Evolutionary conservation across 331 rosid genomes (phyloP), one percentile per base, ranked within the genome.

Genomic region (Prunus yedoensis): DNA sequence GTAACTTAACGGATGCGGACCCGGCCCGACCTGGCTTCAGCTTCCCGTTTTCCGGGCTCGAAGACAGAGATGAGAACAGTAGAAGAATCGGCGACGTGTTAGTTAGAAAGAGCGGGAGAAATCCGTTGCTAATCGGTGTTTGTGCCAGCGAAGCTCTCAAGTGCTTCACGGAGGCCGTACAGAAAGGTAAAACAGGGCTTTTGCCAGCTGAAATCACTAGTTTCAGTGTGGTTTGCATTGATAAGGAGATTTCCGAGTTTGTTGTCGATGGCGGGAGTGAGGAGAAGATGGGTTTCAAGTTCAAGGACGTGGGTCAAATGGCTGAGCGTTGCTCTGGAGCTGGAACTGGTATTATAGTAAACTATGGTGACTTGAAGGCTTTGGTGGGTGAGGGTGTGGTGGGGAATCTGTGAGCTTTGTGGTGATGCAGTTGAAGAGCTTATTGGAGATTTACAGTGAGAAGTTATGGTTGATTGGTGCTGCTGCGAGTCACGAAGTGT

Each of bases 401-500:
- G 21, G 71, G 32, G 85, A 54, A 20, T 77, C 82, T 66, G 77
- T 86, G 82, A 73, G 78, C 67, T 90, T 75, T 58, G 88, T 95
- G 45, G 97, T 95, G 60, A 80, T 87, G 10, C 74, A 72, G 71
- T 58, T 95, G 74, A 85, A 78, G 66, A 75, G 78, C 75, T 87
- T 94, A 77, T 38, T 94, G 82, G 86, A 81, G 83, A 65, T 73
- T 69, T 75, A 81, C 58, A 68, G 73, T n/a, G 90, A 81, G 65
- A 94, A 83, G 61, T 13, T 94, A 41, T 90, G 99, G 99, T 17
- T 94, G 84, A 70, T 90, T 5, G 97, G 95, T 4, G 88, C 83
- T 51, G 90, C 87, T 1, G 91, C 81, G 73, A 85, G 77, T 23
- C 50, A 77, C 15, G 93, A 89, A 20, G 74, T 73, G 2, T 87